phyloP scores from a whole-genome alignment of 352 stramenopile species.

The Phytophthora melonis region DNA sequence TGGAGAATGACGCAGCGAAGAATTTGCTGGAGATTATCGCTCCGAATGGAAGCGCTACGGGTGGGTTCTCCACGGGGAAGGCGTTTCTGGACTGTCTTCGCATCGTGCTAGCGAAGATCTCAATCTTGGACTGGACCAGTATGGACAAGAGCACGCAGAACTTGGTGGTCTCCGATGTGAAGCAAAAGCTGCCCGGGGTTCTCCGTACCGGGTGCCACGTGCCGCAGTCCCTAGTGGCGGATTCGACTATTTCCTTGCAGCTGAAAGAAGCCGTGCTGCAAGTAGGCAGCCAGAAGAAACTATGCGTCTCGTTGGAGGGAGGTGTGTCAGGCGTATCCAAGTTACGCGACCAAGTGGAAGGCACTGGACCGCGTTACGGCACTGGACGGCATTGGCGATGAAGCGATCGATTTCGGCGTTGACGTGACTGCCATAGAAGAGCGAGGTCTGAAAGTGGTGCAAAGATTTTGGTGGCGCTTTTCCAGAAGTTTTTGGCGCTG shows the following conservation, averaged over 20 bases:
- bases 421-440: slow-evolving; percentile 14
- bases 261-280: slow-evolving; percentile 33
- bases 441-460: slow-evolving; percentile 4
- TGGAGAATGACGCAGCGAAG: slow-evolving; percentile 32
- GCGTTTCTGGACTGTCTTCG: slow-evolving; percentile 73
- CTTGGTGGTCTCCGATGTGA: slow-evolving; percentile 47
- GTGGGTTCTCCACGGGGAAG: slow-evolving; percentile 52
- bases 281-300: slow-evolving; percentile 7
- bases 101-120: slow-evolving; percentile 73
- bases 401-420: slow-evolving; percentile 44
- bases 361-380: not conserved
- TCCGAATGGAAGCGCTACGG: not conserved
- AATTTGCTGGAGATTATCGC: slow-evolving; percentile 14
- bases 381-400: slow-evolving; percentile 41
- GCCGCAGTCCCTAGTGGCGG: not conserved
- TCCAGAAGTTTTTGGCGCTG: slow-evolving; percentile 3
- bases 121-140: slow-evolving; percentile 78
- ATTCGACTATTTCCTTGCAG: slow-evolving; percentile 11
- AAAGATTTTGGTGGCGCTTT: slow-evolving; percentile 13
- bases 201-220: slow-evolving; percentile 46
- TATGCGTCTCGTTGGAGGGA: slow-evolving; percentile 33
- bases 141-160: slow-evolving; percentile 61
- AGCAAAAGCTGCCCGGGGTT: slow-evolving; percentile 38
- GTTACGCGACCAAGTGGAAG: slow-evolving; percentile 40
- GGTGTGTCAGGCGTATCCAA: slow-evolving; percentile 33